phyloP scores from a whole-genome alignment of 345 rosid species.

The Hypericum androsaemum region DNA sequence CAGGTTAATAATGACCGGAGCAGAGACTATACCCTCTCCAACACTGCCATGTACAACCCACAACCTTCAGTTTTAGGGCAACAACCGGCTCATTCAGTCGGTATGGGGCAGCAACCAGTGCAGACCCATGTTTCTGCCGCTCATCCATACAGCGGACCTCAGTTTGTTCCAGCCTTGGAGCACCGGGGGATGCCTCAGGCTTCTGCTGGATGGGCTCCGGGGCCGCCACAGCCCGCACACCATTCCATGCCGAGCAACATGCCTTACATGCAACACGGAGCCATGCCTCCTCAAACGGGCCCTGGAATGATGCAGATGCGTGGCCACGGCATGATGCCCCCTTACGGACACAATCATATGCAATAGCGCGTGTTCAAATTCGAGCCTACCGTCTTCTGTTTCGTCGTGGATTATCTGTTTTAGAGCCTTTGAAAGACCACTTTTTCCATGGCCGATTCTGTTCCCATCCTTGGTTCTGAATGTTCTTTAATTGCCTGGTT shows the following conservation, averaged over 20 bases:
- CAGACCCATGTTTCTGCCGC: constrained; percentile 27
- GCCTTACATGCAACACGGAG: constrained; percentile 49
- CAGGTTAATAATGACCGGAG: constrained; percentile 92
- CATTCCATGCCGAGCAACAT: constrained; percentile 50
- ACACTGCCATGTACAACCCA: constrained; percentile 33
- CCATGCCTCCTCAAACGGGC: constrained; percentile 41
- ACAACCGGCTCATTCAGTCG: constrained; percentile 31
- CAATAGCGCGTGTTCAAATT: constrained; percentile 14
- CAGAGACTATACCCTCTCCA: constrained; percentile 77
- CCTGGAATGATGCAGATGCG: constrained; percentile 58
- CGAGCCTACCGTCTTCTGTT: too few relatives aligned
- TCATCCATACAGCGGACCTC: constrained; percentile 42
- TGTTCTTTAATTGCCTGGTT: too few relatives aligned
- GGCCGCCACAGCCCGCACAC: constrained; percentile 27
- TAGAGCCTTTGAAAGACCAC: too few relatives aligned
- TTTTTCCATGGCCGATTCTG: too few relatives aligned
- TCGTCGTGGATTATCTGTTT: background rate
- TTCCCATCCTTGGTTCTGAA: too few relatives aligned
- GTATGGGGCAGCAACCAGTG: constrained; percentile 50
- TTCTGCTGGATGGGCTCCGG: constrained; percentile 57
- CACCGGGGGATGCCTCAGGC: constrained; percentile 41
- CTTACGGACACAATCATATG: constrained; percentile 31
- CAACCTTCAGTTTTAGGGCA: constrained; percentile 65
- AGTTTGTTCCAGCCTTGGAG: constrained; percentile 22
- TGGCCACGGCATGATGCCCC: constrained; percentile 30